Conservation (phyloP, 176 grass and related monocot species). For the Tillandsia leiboldiana region DNA sequence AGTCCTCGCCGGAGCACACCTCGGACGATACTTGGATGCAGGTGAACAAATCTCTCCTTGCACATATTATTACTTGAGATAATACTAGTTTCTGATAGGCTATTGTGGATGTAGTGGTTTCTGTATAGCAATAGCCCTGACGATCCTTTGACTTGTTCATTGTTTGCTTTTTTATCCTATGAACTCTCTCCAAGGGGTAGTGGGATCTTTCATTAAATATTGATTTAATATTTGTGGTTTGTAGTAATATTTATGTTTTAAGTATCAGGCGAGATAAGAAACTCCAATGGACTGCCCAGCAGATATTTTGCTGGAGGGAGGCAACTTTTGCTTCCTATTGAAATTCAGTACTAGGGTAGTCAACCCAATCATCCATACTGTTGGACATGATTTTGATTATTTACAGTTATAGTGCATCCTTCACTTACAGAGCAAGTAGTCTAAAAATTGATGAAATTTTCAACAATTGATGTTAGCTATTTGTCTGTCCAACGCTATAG, state of each 20-base stretch:
- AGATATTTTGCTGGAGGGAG: background rate
- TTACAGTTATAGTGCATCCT: too few species aligned
- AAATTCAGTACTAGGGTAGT: too few species aligned
- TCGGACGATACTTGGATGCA: constrained; percentile 95
- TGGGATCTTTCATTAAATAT: too few species aligned
- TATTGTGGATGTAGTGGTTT: too few species aligned
- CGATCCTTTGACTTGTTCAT: background rate
- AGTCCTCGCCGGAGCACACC: constrained; percentile 73
- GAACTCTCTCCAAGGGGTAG: too few species aligned
- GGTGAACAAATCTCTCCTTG: constrained; percentile 28
- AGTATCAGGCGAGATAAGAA: background rate
- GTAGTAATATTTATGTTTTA: background rate
- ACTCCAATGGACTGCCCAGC: background rate
- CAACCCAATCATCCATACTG: too few species aligned
- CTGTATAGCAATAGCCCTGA: background rate
- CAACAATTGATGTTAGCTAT: too few species aligned
- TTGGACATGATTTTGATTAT: too few species aligned
- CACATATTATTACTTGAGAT: constrained; percentile 1
- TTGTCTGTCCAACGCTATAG: too few species aligned
- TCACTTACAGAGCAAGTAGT: too few species aligned
- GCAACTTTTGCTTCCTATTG: too few species aligned
- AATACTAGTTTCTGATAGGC: background rate
- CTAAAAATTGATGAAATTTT: too few species aligned
- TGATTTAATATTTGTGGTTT: background rate
- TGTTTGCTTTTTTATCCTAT: background rate